Base-by-base conservation (phyloP, 345 rosid species). In the Corymbia maculata region DNA sequence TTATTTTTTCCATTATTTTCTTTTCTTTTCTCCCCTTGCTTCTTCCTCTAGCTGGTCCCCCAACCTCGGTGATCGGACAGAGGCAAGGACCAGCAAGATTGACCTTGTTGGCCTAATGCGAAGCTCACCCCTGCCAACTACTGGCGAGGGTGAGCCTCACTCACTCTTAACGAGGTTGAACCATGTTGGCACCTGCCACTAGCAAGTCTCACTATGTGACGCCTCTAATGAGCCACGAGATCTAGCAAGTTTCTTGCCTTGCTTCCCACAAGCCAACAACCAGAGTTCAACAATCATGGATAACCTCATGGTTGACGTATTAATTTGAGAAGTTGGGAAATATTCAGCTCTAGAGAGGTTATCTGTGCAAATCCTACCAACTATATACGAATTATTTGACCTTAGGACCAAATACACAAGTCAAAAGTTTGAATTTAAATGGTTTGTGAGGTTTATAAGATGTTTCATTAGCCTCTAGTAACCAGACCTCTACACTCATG, bases 221-320 rank as follows among this genome's bases (percentile, higher is more conserved):
- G 61, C 1, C 61, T 55, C 1, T 55, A 11, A 55, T 55, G 61
- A 55, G 12, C 61, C 61, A 55, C 22, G 26, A 55, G 61, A 55
- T 94, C 96, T 80, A 90, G 90, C 86, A 86, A 49, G 89, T 92
- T 91, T 50, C 94, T 93, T 59, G 90, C 93, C 82, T 92, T 92
- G 21, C 85, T 87, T 87, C 92, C 92, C 30, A n/a, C 22, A 57
- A 91, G 89, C 91, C 92, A 94, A 87, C 89, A 89, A 42, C 86
- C 36, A 8, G 88, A n/a, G 92, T 51, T 90, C 42, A 4, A 36
- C 42, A 36, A 36, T 36, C 42, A 66, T 4, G 42, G 42, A 66
- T 30, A 66, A 14, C 10, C 79, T 66, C 79, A 66, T 15, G 21
- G 42, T 66, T 68, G 44, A 11, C 45, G 6, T 68, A 8, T 9